Conservation (phyloP, 257 asterid genomes). For the Solanum acaule region DNA sequence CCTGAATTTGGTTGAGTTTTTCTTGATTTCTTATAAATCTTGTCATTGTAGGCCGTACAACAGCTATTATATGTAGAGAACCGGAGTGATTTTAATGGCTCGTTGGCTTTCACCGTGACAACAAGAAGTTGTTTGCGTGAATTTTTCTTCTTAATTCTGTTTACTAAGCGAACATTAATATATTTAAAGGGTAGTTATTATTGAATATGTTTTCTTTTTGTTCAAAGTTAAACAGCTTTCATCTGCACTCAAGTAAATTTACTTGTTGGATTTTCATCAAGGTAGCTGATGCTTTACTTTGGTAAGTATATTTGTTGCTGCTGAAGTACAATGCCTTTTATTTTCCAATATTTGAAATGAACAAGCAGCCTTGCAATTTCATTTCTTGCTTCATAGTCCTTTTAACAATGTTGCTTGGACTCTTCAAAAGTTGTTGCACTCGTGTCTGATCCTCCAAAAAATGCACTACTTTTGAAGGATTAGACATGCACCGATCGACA, state of each 20-base stretch:
- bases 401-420: background rate
- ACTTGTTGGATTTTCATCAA: background rate
- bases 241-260: background rate
- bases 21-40: background rate
- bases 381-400: background rate
- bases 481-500: background rate
- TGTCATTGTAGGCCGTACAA: background rate
- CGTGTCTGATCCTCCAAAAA: background rate
- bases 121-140: background rate
- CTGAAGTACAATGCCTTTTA: background rate
- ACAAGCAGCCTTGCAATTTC: background rate
- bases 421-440: background rate
- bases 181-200: background rate
- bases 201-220: background rate
- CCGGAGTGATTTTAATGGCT: background rate
- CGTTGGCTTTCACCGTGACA: background rate
- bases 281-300: background rate
- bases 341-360: background rate
- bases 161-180: background rate
- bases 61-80: background rate
- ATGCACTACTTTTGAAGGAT: background rate
- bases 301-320: background rate
- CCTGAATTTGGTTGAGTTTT: background rate
- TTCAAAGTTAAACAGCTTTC: background rate
- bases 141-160: background rate